phyloP scores from a whole-genome alignment of 1,139 yeast genomes.

The Suhomyces chickasaworum region DNA sequence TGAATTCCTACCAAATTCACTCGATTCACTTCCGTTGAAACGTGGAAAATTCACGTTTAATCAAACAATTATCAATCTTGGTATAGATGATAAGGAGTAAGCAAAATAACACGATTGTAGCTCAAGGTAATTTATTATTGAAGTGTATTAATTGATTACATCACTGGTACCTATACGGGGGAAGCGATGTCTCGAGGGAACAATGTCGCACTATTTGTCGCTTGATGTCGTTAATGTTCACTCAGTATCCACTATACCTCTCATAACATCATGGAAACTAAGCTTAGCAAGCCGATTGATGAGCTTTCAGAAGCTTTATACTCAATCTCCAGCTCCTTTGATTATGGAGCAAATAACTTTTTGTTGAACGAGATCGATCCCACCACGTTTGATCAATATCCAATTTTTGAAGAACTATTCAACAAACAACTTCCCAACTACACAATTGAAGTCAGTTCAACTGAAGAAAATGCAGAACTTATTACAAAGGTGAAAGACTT shows the following conservation, averaged over 20 bases:
- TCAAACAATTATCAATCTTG: too few species aligned
- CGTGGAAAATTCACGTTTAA: too few species aligned
- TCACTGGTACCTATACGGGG: too few species aligned
- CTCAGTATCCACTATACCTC: neutral
- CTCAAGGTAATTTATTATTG: too few species aligned
- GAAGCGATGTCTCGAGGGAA: neutral
- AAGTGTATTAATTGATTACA: too few species aligned
- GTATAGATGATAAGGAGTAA: too few species aligned
- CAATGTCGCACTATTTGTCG: neutral
- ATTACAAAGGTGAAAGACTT: slow-evolving; percentile 18
- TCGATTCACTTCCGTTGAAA: too few species aligned
- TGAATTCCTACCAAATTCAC: too few species aligned
- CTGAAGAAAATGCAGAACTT: slow-evolving; percentile 9
- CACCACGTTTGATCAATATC: slow-evolving; percentile 6
- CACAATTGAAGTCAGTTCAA: slow-evolving; percentile 6
- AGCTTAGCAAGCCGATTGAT: slow-evolving; percentile 11
- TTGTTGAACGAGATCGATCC: slow-evolving; percentile 3
- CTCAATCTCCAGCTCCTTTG: neutral
- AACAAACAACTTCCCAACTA: slow-evolving; percentile 10
- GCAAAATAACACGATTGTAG: too few species aligned
- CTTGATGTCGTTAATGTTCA: neutral
- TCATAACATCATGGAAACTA: slow-evolving; percentile 4
- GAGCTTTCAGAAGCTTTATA: slow-evolving; percentile 6
- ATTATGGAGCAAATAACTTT: slow-evolving; percentile 1
- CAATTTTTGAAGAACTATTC: slow-evolving; percentile 8